These are phyloP conservation scores for Breynia disticha DNA, from an alignment of 441 rosid species.

Conservation along the genomic window DNA sequence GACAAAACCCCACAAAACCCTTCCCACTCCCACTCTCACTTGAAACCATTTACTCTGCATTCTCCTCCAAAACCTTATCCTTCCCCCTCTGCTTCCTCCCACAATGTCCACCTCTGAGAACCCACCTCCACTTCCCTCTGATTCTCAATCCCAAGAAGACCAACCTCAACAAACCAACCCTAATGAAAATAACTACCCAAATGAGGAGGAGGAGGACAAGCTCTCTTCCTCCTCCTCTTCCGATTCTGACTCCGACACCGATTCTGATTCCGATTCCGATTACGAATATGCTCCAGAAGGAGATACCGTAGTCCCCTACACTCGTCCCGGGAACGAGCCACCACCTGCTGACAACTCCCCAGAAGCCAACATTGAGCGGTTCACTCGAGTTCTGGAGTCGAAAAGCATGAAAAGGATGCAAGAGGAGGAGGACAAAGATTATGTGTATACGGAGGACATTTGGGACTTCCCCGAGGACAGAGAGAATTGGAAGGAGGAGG, in stretches of 20 bases:
- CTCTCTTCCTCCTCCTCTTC: constrained; percentile 2
- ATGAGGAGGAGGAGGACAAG: constrained; percentile 25
- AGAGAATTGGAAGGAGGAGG: constrained; percentile 76
- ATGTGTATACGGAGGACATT: constrained; percentile 29
- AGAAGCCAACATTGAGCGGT: constrained; percentile 40
- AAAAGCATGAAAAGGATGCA: constrained; percentile 21
- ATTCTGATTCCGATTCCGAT: constrained; percentile 38
- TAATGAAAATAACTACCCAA: constrained; percentile 12
- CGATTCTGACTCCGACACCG: constrained; percentile 24
- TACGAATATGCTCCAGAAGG: constrained; percentile 22
- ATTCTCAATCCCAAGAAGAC: too few relatives aligned
- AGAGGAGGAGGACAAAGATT: constrained; percentile 38
- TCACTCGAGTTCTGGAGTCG: constrained; percentile 31
- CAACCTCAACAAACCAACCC: not conserved
- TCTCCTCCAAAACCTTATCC: too few relatives aligned
- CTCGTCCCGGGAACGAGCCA: constrained; percentile 35
- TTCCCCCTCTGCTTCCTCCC: too few relatives aligned
- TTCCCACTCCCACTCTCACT: too few relatives aligned
- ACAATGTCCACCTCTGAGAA: too few relatives aligned
- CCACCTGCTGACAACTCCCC: constrained; percentile 30
- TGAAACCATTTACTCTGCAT: too few relatives aligned
- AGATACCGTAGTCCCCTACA: constrained; percentile 17
- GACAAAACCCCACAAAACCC: too few relatives aligned
- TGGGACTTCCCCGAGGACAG: constrained; percentile 63
- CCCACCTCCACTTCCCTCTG: too few relatives aligned